These are phyloP conservation scores for Rhizopogon vinicolor DNA, from an alignment of 768 basidiomycete species.

Conservation along the genomic window DNA sequence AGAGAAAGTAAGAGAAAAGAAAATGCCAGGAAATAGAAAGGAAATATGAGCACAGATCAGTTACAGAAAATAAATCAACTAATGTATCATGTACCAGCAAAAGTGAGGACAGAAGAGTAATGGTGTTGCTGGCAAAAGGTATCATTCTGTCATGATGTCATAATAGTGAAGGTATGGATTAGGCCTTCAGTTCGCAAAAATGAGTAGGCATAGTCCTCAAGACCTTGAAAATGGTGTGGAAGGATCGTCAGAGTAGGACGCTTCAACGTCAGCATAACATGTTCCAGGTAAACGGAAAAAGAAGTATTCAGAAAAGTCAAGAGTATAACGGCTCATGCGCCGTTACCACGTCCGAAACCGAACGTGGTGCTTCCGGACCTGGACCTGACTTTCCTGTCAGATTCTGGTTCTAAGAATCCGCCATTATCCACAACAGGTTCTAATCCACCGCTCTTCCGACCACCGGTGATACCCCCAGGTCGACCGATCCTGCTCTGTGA, in stretches of 20 bases:
- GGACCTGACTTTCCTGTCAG: slow-evolving; percentile 17
- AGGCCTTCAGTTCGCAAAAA: slow-evolving; percentile 1
- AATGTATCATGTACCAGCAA: slow-evolving; percentile 3
- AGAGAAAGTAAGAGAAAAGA: not conserved
- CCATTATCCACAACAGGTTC: slow-evolving; percentile 16
- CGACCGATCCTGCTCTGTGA: slow-evolving; percentile 45
- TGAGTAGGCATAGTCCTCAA: slow-evolving; percentile 15
- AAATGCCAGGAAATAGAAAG: not conserved
- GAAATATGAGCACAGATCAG: not conserved
- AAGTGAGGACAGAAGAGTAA: not conserved
- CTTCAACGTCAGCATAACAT: slow-evolving; percentile 2
- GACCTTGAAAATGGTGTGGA: slow-evolving; percentile 10
- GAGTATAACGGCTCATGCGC: not conserved
- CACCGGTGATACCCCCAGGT: slow-evolving; percentile 32
- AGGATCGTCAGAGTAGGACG: slow-evolving; percentile 9
- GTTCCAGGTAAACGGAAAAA: not conserved
- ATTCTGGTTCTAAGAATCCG: slow-evolving; percentile 12
- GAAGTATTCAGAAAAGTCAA: not conserved
- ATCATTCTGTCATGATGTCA: slow-evolving; percentile 17
- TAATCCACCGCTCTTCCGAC: slow-evolving; percentile 38
- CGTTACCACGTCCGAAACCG: slow-evolving; percentile 14
- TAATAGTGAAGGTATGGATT: slow-evolving; percentile 20
- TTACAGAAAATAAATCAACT: slow-evolving; percentile 1
- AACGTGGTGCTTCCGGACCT: slow-evolving; percentile 25
- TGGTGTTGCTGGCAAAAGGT: slow-evolving; percentile 1